These are phyloP conservation scores for Alternaria postmessia DNA, from an alignment of 2,329 filamentous ascomycete species.

Conservation along the genomic window DNA sequence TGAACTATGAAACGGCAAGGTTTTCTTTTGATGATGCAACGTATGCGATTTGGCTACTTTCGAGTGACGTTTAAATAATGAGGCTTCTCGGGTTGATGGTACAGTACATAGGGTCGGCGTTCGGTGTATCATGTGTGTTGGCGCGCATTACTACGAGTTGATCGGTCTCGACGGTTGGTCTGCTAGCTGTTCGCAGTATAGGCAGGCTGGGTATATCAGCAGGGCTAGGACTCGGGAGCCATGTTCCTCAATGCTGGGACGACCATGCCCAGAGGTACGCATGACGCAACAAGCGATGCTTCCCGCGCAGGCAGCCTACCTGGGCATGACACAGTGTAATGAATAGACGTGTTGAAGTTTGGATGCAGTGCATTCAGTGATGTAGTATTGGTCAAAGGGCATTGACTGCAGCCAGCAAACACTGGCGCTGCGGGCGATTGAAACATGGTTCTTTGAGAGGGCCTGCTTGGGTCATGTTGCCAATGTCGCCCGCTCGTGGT, in stretches of 20 bases:
- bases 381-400: not conserved
- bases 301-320: not conserved
- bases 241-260: slow-evolving; percentile 8
- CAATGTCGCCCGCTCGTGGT: slow-evolving; percentile 1
- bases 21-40: slow-evolving; percentile 7
- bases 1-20: slow-evolving; percentile 20
- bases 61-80: slow-evolving; percentile 1
- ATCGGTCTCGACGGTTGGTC: slow-evolving; percentile 10
- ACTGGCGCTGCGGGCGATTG: slow-evolving; percentile 2
- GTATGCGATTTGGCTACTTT: slow-evolving; percentile 4
- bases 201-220: slow-evolving; percentile 12
- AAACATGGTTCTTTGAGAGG: slow-evolving; percentile 11
- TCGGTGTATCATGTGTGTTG: slow-evolving; percentile 5
- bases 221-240: slow-evolving; percentile 9
- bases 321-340: not conserved
- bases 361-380: not conserved
- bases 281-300: slow-evolving; percentile 23
- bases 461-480: not conserved
- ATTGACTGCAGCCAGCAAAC: not conserved
- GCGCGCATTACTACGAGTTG: slow-evolving; percentile 3
- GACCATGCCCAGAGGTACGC: slow-evolving; percentile 8
- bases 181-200: slow-evolving; percentile 10
- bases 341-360: not conserved
- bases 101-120: not conserved
- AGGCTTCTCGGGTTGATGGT: not conserved